Percentiles rank a stretch among this genome's conserved stretches.
Evolutionary conservation across 2,329 filamentous ascomycete genomes (phyloP).

Genomic region (Aspergillus tanneri): DNA sequence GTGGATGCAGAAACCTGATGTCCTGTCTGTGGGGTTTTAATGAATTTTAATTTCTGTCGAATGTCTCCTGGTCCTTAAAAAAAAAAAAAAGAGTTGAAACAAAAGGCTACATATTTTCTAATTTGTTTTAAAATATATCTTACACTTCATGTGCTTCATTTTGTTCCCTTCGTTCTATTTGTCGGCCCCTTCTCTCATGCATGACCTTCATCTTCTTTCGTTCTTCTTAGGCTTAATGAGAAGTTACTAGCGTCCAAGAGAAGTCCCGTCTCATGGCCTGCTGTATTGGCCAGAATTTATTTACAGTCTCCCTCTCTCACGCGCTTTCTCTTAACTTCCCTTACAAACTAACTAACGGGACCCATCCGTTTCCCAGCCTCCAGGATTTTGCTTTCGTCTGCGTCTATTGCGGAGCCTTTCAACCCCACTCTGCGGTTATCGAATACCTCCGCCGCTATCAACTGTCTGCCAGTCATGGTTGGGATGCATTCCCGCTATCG

Average conservation of each 20-base stretch:
- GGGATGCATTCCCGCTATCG: constrained; percentile 22
- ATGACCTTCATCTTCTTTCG: background rate
- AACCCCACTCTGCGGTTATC: constrained; percentile 27
- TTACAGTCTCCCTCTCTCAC: no score
- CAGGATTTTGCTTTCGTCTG: constrained; percentile 23
- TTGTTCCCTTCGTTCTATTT: constrained; percentile 3
- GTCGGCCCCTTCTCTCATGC: constrained; percentile 2
- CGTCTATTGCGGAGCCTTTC: constrained; percentile 21
- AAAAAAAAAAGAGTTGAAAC: constrained; percentile 3
- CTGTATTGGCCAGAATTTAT: constrained; percentile 1
- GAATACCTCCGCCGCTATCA: constrained; percentile 18
- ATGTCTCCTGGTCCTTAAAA: constrained; percentile 1
- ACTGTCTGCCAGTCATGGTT: constrained; percentile 25
- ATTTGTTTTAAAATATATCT: no score
- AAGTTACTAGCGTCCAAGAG: background rate
- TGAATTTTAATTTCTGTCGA: background rate
- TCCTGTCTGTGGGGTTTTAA: background rate
- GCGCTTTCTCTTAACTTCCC: constrained; percentile 14
- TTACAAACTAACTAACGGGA: constrained; percentile 8
- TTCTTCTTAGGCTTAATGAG: constrained; percentile 2
- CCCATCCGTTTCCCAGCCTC: constrained; percentile 21
- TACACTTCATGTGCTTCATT: no score
- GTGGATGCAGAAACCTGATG: constrained; percentile 11
- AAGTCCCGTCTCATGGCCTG: constrained; percentile 2
- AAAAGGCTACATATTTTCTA: no score